Base-by-base conservation (phyloP, 2,329 filamentous ascomycete species). In the Rutstroemia sp. region DNA sequence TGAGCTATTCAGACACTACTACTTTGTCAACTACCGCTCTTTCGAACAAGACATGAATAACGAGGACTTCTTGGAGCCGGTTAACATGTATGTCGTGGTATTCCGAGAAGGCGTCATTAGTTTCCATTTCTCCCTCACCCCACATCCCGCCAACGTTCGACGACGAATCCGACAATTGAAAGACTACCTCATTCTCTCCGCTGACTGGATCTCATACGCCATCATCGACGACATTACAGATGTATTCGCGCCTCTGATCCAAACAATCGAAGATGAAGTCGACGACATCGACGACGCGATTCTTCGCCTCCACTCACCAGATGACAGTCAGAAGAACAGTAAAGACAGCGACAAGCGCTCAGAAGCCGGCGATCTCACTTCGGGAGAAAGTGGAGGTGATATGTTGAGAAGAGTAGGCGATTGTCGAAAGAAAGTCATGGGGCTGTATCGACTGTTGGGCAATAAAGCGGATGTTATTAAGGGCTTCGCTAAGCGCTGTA, bases 401-500 rank as follows among this genome's bases (percentile, higher is more conserved):
- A 96, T 99, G 91, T 79, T 99, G 58, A 83, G 91, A 42, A 85
- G 90, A 14, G 91, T 97, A 0, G 94, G 94, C 27, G 90, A 96
- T 71, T 95, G 91, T 70, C 83, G 94, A 64, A 97, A 97, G 78
- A 92, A 92, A 70, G 94, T 99, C 62, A 99, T 99, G 92, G 87
- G 88, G 38, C 77, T 99, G 48, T 97, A 96, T 70, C 83, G 94
- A 51, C 77, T 99, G 46, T 76, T 99, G 17, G 94, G 94, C 55
- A 97, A 95, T 73, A 99, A 99, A 74, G 94, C 94, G 50, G 94
- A 99, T 71, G 94, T 99, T 57, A 97, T 99, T 77, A 97, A 97
- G 74, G 94, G 94, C 1, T 99, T 99, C 67, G 94, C 94, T 5
- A 99, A 99, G 75, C 82, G 94, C 14, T 99, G 94, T 75, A 99